phyloP scores from a whole-genome alignment of 805 yeast species.

The Ogataea pini region DNA sequence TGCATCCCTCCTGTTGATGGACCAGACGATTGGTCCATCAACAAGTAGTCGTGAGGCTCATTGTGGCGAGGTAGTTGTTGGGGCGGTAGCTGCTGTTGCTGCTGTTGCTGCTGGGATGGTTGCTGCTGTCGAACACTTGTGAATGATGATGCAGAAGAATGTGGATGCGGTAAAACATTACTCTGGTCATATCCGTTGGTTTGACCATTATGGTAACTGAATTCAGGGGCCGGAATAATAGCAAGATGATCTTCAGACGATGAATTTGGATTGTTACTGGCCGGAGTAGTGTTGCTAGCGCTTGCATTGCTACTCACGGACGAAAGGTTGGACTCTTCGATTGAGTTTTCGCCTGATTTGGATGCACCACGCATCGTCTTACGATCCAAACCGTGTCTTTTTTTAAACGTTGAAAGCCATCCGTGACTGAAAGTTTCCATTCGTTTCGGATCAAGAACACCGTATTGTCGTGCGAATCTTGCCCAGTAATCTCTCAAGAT shows the following conservation, averaged over 20 bases:
- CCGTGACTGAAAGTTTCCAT: slow-evolving; percentile 58
- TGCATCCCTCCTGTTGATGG: background rate
- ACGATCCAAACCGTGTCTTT: slow-evolving; percentile 44
- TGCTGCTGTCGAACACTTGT: background rate
- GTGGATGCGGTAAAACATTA: slow-evolving; percentile 1
- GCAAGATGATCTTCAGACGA: slow-evolving; percentile 9
- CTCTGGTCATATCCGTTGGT: slow-evolving; percentile 8
- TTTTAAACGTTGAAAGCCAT: slow-evolving; percentile 62
- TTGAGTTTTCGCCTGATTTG: background rate
- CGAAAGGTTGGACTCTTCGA: background rate
- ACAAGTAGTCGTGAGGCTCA: slow-evolving; percentile 19
- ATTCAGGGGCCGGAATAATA: slow-evolving; percentile 21
- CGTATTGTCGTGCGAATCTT: slow-evolving; percentile 52
- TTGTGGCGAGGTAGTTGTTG: slow-evolving; percentile 14
- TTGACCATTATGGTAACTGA: slow-evolving; percentile 12
- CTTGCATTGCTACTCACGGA: background rate
- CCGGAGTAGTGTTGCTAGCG: slow-evolving; percentile 3
- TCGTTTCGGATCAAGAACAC: slow-evolving; percentile 62
- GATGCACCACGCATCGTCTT: slow-evolving; percentile 14
- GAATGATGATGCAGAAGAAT: background rate
- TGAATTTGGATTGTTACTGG: background rate
- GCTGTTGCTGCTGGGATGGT: slow-evolving; percentile 5
- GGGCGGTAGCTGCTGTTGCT: background rate
- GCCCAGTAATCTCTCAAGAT: slow-evolving; percentile 58
- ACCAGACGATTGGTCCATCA: slow-evolving; percentile 11